Conservation (phyloP, 805 yeast species). For the Candida boidinii region DNA sequence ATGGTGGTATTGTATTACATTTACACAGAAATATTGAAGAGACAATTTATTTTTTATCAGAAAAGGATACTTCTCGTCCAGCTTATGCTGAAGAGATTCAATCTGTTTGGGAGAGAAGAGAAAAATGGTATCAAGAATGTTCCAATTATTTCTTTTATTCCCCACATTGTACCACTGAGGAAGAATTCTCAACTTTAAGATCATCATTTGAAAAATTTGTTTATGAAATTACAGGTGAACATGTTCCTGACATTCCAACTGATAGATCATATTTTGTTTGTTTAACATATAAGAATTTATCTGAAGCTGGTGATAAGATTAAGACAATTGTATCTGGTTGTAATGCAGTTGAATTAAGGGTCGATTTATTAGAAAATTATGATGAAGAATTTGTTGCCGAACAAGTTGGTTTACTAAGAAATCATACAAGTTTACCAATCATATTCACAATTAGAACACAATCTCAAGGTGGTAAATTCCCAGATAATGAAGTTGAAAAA, state of each 20-base stretch:
- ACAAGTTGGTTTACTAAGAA: constrained; percentile 65
- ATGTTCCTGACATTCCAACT: constrained; percentile 29
- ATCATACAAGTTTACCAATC: constrained; percentile 60
- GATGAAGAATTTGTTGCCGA: constrained; percentile 53
- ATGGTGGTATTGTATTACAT: constrained; percentile 79
- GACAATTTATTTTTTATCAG: constrained; percentile 62
- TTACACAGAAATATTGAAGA: constrained; percentile 81
- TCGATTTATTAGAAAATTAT: constrained; percentile 53
- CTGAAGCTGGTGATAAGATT: constrained; percentile 33
- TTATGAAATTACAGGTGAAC: constrained; percentile 51
- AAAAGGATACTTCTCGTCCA: constrained; percentile 78
- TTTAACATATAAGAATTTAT: constrained; percentile 58
- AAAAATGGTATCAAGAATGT: constrained; percentile 68
- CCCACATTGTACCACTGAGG: constrained; percentile 51
- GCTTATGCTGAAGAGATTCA: constrained; percentile 73
- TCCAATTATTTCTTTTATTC: constrained; percentile 74
- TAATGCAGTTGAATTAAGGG: constrained; percentile 77
- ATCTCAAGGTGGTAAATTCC: constrained; percentile 78
- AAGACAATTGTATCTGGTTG: constrained; percentile 57
- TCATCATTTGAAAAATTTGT: constrained; percentile 52
- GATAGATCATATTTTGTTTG: constrained; percentile 63
- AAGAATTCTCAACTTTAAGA: constrained; percentile 49
- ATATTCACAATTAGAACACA: constrained; percentile 72
- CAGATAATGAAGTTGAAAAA: constrained; percentile 41
- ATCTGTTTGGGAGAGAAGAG: constrained; percentile 80